Percentiles rank a stretch among this genome's conserved stretches.
phyloP scores from a whole-genome alignment of 176 grass and related monocot genomes.

The Hsuehochloa calcarea region DNA sequence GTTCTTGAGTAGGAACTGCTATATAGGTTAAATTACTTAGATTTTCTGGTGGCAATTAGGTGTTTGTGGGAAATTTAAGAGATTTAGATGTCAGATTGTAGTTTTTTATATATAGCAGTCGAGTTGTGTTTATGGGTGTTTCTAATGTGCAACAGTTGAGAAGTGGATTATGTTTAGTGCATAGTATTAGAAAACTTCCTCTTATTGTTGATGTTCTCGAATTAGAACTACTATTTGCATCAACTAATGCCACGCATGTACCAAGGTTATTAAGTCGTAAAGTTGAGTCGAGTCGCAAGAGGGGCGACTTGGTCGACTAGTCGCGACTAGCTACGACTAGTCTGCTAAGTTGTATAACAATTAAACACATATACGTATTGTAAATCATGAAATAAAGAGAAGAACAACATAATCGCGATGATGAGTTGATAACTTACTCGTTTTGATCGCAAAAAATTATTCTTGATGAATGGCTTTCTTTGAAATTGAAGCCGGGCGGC shows the following conservation, averaged over 20 bases:
- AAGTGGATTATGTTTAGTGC: background rate
- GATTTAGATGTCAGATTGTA: background rate
- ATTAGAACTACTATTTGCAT: background rate
- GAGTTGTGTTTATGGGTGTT: background rate
- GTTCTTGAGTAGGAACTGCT: background rate
- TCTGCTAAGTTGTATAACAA: no score
- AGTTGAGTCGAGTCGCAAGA: no score
- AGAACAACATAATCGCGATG: no score
- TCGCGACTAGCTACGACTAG: no score
- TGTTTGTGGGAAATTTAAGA: background rate
- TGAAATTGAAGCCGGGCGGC: no score
- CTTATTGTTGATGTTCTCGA: background rate
- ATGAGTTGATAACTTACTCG: no score
- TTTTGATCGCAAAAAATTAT: no score
- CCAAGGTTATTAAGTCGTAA: no score
- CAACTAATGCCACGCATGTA: background rate
- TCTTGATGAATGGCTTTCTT: no score
- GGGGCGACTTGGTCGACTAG: no score
- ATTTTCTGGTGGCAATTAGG: background rate
- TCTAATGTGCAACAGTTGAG: background rate
- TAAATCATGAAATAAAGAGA: no score
- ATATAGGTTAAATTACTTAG: background rate
- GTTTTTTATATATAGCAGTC: background rate
- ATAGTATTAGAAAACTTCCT: background rate
- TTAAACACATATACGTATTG: no score